Evolutionary conservation across 352 stramenopile species (phyloP).

Genomic region (Heterotrichella gracilis): DNA sequence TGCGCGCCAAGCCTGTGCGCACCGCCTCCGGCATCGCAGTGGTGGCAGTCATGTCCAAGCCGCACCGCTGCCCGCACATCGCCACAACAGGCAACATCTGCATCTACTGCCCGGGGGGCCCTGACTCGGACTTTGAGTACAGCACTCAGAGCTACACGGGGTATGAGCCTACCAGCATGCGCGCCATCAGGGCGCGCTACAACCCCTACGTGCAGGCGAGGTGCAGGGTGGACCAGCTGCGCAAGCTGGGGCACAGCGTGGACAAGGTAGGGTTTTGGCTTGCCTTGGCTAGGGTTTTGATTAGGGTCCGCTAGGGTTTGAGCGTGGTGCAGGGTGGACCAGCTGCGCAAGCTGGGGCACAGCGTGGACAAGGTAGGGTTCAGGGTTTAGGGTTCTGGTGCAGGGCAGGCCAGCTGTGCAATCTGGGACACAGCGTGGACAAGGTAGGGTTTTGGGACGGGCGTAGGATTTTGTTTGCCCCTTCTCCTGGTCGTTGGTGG

Average conservation of each 20-base stretch:
- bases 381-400: too few species aligned
- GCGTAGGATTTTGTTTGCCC: too few species aligned
- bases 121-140: conserved; percentile 86
- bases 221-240: conserved; percentile 48
- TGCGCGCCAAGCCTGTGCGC: conserved; percentile 69
- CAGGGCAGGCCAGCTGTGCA: conserved; percentile 46
- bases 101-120: conserved; percentile 69
- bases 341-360: conserved; percentile 46
- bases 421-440: conserved; percentile 58
- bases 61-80: conserved; percentile 79
- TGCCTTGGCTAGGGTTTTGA: too few species aligned
- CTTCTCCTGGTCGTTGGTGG: too few species aligned
- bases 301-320: too few species aligned
- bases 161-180: conserved; percentile 80
- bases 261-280: conserved; percentile 85
- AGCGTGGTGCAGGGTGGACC: too few species aligned
- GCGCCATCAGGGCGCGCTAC: conserved; percentile 64
- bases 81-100: conserved; percentile 77
- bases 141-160: conserved; percentile 73
- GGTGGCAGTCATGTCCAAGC: conserved; percentile 85
- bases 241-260: conserved; percentile 49
- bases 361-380: conserved; percentile 72
- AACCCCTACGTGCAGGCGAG: conserved; percentile 64
- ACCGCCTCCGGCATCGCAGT: conserved; percentile 66
- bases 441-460: too few species aligned